phyloP scores from a whole-genome alignment of 352 stramenopile genomes.

The Elongisporangium undulatum region DNA sequence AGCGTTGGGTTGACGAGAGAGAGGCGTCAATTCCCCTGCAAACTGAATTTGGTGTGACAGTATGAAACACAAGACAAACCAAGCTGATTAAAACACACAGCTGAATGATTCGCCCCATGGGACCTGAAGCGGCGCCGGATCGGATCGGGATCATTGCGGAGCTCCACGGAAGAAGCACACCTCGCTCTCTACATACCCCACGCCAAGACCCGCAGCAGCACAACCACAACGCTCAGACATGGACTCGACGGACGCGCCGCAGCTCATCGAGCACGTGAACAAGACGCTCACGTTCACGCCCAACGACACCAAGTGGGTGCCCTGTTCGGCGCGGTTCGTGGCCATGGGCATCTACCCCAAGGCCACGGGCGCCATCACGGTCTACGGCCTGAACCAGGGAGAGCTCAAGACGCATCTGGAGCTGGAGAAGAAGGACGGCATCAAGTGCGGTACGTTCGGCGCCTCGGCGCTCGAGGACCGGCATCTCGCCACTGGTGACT shows the following conservation, averaged over 20 bases:
- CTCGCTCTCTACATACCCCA: neutral
- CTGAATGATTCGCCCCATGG: neutral
- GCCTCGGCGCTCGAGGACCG: conserved; percentile 87
- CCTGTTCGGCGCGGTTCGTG: conserved; percentile 92
- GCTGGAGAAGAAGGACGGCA: conserved; percentile 83
- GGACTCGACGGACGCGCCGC: conserved; percentile 94
- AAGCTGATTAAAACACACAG: neutral
- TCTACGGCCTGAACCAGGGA: conserved; percentile 91
- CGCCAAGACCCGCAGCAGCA: neutral
- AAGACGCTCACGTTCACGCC: conserved; percentile 92
- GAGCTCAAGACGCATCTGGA: conserved; percentile 64
- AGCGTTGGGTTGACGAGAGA: neutral
- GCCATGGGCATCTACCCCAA: conserved; percentile 92
- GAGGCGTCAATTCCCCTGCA: neutral
- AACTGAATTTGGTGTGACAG: neutral
- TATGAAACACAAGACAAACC: too few species aligned
- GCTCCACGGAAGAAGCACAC: neutral
- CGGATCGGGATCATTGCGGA: neutral
- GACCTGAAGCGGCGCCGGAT: conserved; percentile 5
- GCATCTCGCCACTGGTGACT: conserved; percentile 84
- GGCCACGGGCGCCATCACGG: conserved; percentile 87
- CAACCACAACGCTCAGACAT: conserved; percentile 34
- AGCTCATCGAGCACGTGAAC: conserved; percentile 97
- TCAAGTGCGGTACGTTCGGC: conserved; percentile 97
- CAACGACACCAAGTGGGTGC: conserved; percentile 94